These are phyloP conservation scores for Lathyrus sativus DNA, from an alignment of 306 rosid species.

Conservation along the genomic window DNA sequence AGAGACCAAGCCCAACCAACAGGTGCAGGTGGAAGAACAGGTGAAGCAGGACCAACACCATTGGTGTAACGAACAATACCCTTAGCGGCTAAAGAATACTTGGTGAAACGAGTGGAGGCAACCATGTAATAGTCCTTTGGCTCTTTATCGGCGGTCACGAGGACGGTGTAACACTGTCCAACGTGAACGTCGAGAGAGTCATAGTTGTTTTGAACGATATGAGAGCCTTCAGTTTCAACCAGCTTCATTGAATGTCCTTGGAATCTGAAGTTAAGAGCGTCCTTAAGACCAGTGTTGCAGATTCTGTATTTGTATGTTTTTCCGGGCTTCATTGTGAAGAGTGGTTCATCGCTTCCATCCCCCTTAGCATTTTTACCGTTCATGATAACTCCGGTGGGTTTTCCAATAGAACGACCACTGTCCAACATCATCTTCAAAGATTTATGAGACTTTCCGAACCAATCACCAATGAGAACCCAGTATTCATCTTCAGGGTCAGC, in stretches of 20 bases:
- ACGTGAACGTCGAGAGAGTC: conserved; percentile 78
- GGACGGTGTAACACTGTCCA: conserved; percentile 69
- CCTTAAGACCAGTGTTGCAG: conserved; percentile 71
- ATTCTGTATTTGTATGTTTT: conserved; percentile 72
- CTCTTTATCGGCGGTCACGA: conserved; percentile 63
- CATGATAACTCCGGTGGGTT: conserved; percentile 67
- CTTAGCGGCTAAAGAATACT: conserved; percentile 42
- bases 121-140: conserved; percentile 77
- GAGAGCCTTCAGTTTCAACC: conserved; percentile 83
- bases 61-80: conserved; percentile 52
- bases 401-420: conserved; percentile 60
- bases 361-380: conserved; percentile 62
- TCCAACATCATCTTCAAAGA: conserved; percentile 49
- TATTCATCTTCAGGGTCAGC: conserved; percentile 73
- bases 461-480: conserved; percentile 70
- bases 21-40: conserved; percentile 54
- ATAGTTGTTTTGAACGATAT: conserved; percentile 61
- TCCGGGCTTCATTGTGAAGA: conserved; percentile 68
- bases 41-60: conserved; percentile 50
- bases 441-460: conserved; percentile 66
- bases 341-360: conserved; percentile 55
- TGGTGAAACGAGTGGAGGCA: conserved; percentile 77
- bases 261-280: conserved; percentile 72
- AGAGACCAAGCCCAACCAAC: conserved; percentile 89
- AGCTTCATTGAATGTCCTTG: conserved; percentile 67